Evolutionary conservation across 345 rosid genomes (phyloP).

Genomic region (Cardamine occulta): DNA sequence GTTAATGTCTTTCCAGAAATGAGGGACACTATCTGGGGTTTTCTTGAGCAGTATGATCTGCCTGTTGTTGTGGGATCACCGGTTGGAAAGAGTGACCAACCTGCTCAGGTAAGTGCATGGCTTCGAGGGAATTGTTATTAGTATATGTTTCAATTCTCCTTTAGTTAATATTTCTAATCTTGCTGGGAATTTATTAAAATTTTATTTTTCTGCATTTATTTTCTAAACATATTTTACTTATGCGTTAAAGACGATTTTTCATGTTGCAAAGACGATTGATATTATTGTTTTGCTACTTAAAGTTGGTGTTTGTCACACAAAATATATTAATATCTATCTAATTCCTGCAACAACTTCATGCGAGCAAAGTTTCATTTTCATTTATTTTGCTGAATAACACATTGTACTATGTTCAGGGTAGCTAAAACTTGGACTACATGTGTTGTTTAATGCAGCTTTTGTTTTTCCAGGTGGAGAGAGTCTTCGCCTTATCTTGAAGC

Average conservation of each 20-base stretch:
- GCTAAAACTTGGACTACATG: slow-evolving; percentile 22
- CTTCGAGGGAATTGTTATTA: slow-evolving; percentile 7
- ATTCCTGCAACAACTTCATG: background rate
- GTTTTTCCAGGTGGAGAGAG: slow-evolving; percentile 12
- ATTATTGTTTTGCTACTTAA: slow-evolving; percentile 6
- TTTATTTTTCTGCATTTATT: slow-evolving; percentile 21
- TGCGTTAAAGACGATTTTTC: background rate
- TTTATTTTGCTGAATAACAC: background rate
- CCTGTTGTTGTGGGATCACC: slow-evolving; percentile 81
- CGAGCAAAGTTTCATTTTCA: background rate
- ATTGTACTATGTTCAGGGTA: slow-evolving; percentile 8
- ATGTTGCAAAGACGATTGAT: slow-evolving; percentile 8
- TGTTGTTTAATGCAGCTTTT: slow-evolving; percentile 11
- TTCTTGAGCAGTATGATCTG: slow-evolving; percentile 91
- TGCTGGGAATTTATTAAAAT: background rate
- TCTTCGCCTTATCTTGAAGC: slow-evolving; percentile 16
- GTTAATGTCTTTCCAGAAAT: slow-evolving; percentile 70
- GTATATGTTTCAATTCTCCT: slow-evolving; percentile 2
- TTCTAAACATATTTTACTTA: background rate
- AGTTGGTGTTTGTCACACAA: slow-evolving; percentile 1
- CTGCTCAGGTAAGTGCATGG: slow-evolving; percentile 62
- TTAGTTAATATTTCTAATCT: background rate
- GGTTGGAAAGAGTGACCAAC: slow-evolving; percentile 57
- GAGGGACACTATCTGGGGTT: slow-evolving; percentile 83
- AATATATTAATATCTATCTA: background rate